Evolutionary conservation across 768 basidiomycete genomes (phyloP), one percentile per base, ranked within the genome.

Genomic region (Sistotremastrum niveocremeum): DNA sequence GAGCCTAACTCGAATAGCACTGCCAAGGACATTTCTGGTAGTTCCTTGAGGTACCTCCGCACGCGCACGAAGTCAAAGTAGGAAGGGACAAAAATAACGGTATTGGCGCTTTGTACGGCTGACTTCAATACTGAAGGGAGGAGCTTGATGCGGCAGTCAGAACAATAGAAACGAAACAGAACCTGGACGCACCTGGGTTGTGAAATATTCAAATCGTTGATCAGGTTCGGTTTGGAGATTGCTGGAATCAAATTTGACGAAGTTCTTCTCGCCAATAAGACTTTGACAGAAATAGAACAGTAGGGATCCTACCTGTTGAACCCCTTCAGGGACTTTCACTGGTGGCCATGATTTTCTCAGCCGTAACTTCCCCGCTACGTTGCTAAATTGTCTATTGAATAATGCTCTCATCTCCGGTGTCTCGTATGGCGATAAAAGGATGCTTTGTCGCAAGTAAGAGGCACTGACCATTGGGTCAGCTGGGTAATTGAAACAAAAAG

Each of bases 1-100:
- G 5, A 20, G 28, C 54, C 77, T 53, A 57, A 95, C 87, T 99
- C 95, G 2, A 91, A 95, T 42, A 99, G 76, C 30, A 93, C 77
- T 3, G 84, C 65, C 58, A 84, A 94, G 1, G 78, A 74, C 34
- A 86, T 69, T 10, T 77, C 75, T 7, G 72, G 67, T 48, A 73
- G 66, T 61, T 85, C 88, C 45, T 79, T 74, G 65, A 97, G 79
- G 62, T 87, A 70, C 49, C 91, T 90, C 49, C 85, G 83, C 6
- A 99, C 70, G 20, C 90, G 77, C 47, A 97, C 86, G 59, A 93
- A 98, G 64, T 98, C 95, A 59, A 94, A 93, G 44, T 93, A 97
- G 0, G 89, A 93, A 0, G 95, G 91, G 11, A 99, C 68, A 59
- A 97, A 86, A 51, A 98, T 71, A 43, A 81, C 73, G 0, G 91